phyloP scores from a whole-genome alignment of 2,329 filamentous ascomycete genomes.

The Massarina eburnea region DNA sequence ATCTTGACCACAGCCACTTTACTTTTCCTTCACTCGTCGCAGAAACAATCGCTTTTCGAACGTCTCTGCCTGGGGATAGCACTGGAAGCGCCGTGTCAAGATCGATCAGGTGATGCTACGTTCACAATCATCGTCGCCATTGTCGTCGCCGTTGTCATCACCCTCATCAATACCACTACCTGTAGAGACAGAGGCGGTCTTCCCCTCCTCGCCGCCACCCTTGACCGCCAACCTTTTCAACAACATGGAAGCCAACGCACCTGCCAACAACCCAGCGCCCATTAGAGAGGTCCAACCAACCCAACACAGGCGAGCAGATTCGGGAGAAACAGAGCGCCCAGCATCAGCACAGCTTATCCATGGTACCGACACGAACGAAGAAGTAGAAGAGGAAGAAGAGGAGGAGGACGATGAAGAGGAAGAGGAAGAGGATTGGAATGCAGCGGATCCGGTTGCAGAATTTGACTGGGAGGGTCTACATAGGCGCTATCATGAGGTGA shows the following conservation, averaged over 20 bases:
- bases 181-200: constrained; percentile 14
- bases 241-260: constrained; percentile 19
- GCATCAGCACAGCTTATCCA: constrained; percentile 23
- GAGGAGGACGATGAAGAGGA: constrained; percentile 10
- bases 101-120: constrained; percentile 18
- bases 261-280: constrained; percentile 15
- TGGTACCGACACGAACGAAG: constrained; percentile 7
- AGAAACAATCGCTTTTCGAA: not conserved
- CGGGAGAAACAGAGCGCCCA: constrained; percentile 30
- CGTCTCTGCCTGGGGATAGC: constrained; percentile 13
- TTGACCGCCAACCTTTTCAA: constrained; percentile 7
- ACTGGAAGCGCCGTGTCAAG: constrained; percentile 23
- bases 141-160: too few relatives aligned
- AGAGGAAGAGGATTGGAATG: constrained; percentile 24
- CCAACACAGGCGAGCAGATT: constrained; percentile 13
- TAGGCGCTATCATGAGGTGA: constrained; percentile 65
- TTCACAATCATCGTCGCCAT: constrained; percentile 11
- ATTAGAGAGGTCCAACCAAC: constrained; percentile 7
- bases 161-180: constrained; percentile 23
- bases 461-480: constrained; percentile 83
- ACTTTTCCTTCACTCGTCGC: not conserved
- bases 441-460: constrained; percentile 45
- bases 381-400: constrained; percentile 12
- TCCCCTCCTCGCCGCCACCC: constrained; percentile 8
- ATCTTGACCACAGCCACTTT: not conserved